Base-by-base conservation (phyloP, 768 basidiomycete genomes). In the Agrocybe pediades region DNA sequence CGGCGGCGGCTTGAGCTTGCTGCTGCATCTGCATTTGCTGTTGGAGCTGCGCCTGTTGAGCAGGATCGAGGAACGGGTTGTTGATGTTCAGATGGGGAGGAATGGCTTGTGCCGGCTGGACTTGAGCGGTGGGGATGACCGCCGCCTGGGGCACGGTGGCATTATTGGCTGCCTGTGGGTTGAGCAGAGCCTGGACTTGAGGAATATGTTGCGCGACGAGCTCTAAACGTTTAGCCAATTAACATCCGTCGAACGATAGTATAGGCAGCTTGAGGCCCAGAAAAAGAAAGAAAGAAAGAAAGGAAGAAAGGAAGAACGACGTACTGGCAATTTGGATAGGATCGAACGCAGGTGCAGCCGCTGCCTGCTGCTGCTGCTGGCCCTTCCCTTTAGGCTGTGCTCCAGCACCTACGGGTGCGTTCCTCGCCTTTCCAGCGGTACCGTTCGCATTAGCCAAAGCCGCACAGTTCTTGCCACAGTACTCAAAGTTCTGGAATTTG, bases 401-500 rank as follows among this genome's bases (percentile, higher is more conserved):
- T 19, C 51, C 57, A 16, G 55, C 40, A 6, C 56, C 48, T 9
- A 13, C 33, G n/a, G 54, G 53, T 16, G 52, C 51, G 11, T 36
- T 57, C 17, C 54, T 45, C 27, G 55, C 43, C 41, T 49, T 53
- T 36, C 56, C 47, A 41, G 59, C 20, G 21, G 61, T 67, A 4
- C 63, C 66, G n/a, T 56, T 60, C 9, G 69, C 62, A 25, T 67
- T 69, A 19, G 84, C 84, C 45, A 74, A 55, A 15, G 75, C 65
- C 16, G 84, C 85, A 60, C 86, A 87, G 49, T 78, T 82, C 74
- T 84, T 83, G 50, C 86, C 82, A 54, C 86, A 87, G 60, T 77
- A 87, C 46, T 82, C 79, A 59, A 82, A 81, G 57, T 72, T 76
- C 58, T 75, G 78, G 60, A 78, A 83, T 65, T 84, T 87, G 4